Evolutionary conservation across 106 monocot genomes (phyloP).

Genomic region (Ottelia alismoides): DNA sequence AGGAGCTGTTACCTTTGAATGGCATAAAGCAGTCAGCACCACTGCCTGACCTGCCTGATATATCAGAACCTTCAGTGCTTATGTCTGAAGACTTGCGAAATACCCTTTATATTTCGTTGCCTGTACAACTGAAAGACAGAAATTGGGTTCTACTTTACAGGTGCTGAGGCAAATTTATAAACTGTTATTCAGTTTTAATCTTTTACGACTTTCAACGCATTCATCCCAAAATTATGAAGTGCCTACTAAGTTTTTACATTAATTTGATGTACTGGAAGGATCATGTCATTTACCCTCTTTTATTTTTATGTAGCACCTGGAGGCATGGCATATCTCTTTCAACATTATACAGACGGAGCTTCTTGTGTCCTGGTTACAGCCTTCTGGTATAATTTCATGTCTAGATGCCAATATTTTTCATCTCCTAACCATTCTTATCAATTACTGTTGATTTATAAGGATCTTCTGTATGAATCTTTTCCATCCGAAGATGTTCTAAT

Average conservation of each 20-base stretch:
- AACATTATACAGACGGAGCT: constrained; percentile 88
- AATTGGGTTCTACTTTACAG: constrained; percentile 92
- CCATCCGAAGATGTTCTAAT: not conserved
- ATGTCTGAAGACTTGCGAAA: constrained; percentile 59
- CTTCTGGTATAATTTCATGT: constrained; percentile 44
- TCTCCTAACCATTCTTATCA: too few relatives aligned
- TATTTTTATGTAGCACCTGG: constrained; percentile 66
- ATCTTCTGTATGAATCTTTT: constrained; percentile 43
- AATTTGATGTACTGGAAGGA: too few relatives aligned
- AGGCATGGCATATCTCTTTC: constrained; percentile 95
- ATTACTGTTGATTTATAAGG: too few relatives aligned
- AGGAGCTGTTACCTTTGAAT: constrained; percentile 21
- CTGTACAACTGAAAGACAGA: constrained; percentile 61
- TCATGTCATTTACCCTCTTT: not conserved
- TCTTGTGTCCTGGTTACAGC: constrained; percentile 81
- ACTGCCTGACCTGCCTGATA: constrained; percentile 32
- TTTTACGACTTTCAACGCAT: too few relatives aligned
- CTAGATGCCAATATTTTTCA: not conserved
- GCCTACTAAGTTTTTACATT: too few relatives aligned
- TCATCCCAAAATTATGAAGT: too few relatives aligned
- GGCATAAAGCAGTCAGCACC: constrained; percentile 10
- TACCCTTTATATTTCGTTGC: constrained; percentile 63
- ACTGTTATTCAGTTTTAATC: constrained; percentile 19
- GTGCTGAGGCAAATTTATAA: too few relatives aligned
- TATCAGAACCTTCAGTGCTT: constrained; percentile 84